Base-by-base conservation (phyloP, 1,139 yeast species). In the Casaregolazyma lundiana region DNA sequence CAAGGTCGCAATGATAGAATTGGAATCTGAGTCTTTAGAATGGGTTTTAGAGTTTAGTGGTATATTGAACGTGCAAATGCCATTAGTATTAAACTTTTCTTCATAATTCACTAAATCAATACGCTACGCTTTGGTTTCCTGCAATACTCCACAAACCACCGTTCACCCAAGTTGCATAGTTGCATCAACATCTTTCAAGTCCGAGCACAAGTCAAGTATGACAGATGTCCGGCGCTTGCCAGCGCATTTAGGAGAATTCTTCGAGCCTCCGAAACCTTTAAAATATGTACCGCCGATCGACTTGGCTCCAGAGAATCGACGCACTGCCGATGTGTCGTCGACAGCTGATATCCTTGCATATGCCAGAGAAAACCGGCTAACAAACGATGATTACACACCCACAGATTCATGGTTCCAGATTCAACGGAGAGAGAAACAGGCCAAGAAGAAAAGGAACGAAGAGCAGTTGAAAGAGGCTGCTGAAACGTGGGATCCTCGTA, bases 261-360 rank as follows among this genome's bases (percentile, higher is more conserved):
- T 88, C 60, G 75, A 75, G 22, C 85, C 94, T 4, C 71, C 78
- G 45, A 81, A 84, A 3, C 94, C 95, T n/a, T 63, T 81, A 11
- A 71, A 73, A 30, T 77, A 72, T 55, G 59, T 74, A 1, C 68
- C 66, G 20, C 84, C 84, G 1, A 57, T 67, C 2, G 96, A 86
- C 60, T 66, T 70, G 44, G 73, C 79, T 1, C 76, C 78, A 0
- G 74, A 70, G 35, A 43, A 69, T 24, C 67, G 96, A 17, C 59
- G 70, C 3, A 81, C 85, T 0, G 60, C 69, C 1, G 48, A 61
- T 19, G 72, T 87, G 5, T 58, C 79, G 0, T 87, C 88, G 0
- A 56, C 85, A 1, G 68, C 80, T 0, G 54, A 55, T 1, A 69
- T 70, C 48, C 65, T 78, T 55, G 6, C 52, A 59, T 34, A 59